Percentiles rank a stretch among this genome's conserved stretches.
Evolutionary conservation across 2,329 filamentous ascomycete species (phyloP).

Genomic region (Fusarium staphyleae): DNA sequence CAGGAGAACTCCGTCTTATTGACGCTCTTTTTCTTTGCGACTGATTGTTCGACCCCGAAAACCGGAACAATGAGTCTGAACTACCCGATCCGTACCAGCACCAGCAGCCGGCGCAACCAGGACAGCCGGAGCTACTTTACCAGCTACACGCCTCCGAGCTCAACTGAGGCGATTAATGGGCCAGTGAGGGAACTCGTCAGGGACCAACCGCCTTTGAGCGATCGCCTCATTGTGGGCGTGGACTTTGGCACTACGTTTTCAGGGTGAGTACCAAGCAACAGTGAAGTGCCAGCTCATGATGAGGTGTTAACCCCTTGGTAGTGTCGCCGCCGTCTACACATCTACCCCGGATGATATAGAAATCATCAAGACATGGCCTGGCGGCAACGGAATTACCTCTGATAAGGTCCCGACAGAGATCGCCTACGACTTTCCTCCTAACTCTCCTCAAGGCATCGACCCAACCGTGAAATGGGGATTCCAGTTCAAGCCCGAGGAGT

Average conservation of each 20-base stretch:
- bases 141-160: conserved; percentile 61
- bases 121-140: conserved; percentile 65
- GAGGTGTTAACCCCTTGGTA: conserved; percentile 25
- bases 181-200: conserved; percentile 63
- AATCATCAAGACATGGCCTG: conserved; percentile 86
- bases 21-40: background rate
- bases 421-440: conserved; percentile 59
- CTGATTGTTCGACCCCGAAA: conserved; percentile 11
- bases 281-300: background rate
- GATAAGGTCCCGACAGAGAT: conserved; percentile 87
- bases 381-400: conserved; percentile 84
- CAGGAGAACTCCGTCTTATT: background rate
- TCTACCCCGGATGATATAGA: conserved; percentile 81
- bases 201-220: conserved; percentile 60
- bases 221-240: conserved; percentile 77
- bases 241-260: conserved; percentile 89
- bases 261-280: conserved; percentile 59
- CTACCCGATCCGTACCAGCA: conserved; percentile 56
- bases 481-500: conserved; percentile 80
- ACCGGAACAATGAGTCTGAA: conserved; percentile 56
- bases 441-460: conserved; percentile 45
- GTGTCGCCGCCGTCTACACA: conserved; percentile 75
- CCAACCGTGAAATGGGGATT: conserved; percentile 78
- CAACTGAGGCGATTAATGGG: conserved; percentile 68
- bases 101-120: conserved; percentile 59